These are phyloP conservation scores for Melanomma pulvis-pyrius DNA, from an alignment of 495 filamentous ascomycete genomes.

Conservation along the genomic window DNA sequence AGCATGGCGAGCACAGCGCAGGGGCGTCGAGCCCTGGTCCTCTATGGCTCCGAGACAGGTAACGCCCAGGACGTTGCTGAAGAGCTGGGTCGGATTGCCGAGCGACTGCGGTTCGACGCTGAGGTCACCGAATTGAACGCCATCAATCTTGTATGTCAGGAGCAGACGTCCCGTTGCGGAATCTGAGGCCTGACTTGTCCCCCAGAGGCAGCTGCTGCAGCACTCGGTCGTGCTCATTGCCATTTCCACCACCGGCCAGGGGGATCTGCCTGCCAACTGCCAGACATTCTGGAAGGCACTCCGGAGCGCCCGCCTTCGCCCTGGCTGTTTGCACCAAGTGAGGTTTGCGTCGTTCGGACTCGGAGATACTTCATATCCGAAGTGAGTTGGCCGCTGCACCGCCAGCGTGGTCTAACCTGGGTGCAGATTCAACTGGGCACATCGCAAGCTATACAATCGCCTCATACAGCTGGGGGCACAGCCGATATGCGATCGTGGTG, in stretches of 20 bases:
- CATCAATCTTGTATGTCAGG: constrained; percentile 68
- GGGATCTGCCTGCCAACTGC: constrained; percentile 83
- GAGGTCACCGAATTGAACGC: constrained; percentile 74
- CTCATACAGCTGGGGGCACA: constrained; percentile 82
- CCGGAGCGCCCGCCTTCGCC: constrained; percentile 72
- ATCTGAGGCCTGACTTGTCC: constrained; percentile 12
- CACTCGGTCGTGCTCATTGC: constrained; percentile 73
- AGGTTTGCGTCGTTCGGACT: constrained; percentile 85
- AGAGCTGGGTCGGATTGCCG: constrained; percentile 71
- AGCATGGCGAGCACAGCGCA: constrained; percentile 15
- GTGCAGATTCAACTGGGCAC: constrained; percentile 86
- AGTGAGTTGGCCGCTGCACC: constrained; percentile 53
- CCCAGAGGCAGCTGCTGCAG: constrained; percentile 53
- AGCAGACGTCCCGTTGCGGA: neutral
- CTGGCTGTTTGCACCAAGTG: constrained; percentile 66
- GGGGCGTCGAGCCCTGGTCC: constrained; percentile 67
- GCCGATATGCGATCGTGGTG: constrained; percentile 74
- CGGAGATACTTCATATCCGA: constrained; percentile 91
- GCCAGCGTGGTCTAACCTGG: constrained; percentile 19
- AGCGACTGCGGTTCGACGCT: constrained; percentile 76
- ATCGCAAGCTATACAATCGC: constrained; percentile 82
- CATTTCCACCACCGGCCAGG: constrained; percentile 91
- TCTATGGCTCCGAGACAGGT: constrained; percentile 94
- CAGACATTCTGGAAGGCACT: constrained; percentile 82
- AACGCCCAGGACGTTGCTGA: constrained; percentile 87